Evolutionary conservation across 2,329 filamentous ascomycete genomes (phyloP).

Genomic region (Periconia macrospinosa): DNA sequence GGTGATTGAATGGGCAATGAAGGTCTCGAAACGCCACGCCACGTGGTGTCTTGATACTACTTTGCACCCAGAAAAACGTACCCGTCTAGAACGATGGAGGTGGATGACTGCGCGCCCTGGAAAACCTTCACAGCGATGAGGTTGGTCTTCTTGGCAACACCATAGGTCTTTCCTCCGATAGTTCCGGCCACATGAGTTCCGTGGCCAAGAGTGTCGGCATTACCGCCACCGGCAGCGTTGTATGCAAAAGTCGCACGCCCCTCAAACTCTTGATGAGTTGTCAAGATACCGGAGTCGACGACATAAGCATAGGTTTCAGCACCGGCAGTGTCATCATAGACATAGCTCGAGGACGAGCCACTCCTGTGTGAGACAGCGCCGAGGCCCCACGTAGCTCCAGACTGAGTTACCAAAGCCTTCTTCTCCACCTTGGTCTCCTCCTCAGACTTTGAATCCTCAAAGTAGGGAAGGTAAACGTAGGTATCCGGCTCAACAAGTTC

Average conservation of each 20-base stretch:
- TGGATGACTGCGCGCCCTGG: no score
- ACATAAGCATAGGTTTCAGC: conserved; percentile 55
- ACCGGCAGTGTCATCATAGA: conserved; percentile 20
- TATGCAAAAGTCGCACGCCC: conserved; percentile 21
- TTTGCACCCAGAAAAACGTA: no score
- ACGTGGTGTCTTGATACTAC: no score
- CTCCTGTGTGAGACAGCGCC: conserved; percentile 19
- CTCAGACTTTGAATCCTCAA: conserved; percentile 5
- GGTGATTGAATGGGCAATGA: no score
- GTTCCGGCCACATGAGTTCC: conserved; percentile 24
- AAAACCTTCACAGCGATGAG: conserved; percentile 31
- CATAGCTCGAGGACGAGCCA: conserved; percentile 15
- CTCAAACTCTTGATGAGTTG: conserved; percentile 49
- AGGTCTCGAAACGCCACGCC: no score
- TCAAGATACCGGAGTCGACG: conserved; percentile 63
- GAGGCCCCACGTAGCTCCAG: conserved; percentile 25
- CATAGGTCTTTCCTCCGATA: conserved; percentile 19
- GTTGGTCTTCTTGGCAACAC: conserved; percentile 25
- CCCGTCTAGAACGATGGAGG: conserved; percentile 18
- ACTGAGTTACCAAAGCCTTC: conserved; percentile 19
- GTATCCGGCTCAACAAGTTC: conserved; percentile 18
- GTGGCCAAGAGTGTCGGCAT: conserved; percentile 23
- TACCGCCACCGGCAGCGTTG: conserved; percentile 12
- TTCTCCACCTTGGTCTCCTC: conserved; percentile 12
- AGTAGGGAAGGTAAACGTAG: conserved; percentile 12